These are phyloP conservation scores for Effrenium voratum DNA, from an alignment of 73 alveolate genomes.

Conservation along the genomic window DNA sequence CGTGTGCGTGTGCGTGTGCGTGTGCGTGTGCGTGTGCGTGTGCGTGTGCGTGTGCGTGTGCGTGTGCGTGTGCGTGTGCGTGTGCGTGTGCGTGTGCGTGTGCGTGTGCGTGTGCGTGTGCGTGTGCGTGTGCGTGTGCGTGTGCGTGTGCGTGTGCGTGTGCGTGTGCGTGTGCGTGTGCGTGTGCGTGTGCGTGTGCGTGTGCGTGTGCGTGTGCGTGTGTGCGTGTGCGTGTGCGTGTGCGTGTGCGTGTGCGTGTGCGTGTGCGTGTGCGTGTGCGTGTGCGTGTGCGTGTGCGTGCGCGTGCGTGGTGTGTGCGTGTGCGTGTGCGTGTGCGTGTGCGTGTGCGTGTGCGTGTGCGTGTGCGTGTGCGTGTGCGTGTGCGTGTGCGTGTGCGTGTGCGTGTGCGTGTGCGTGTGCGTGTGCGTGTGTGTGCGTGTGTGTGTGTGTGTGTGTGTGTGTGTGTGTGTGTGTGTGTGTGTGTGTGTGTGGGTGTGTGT, in stretches of 20 bases:
- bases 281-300: neutral
- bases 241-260: neutral
- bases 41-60: neutral
- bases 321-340: neutral
- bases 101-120: neutral
- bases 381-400: neutral
- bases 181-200: neutral
- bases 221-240: conserved; percentile 3
- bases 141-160: neutral
- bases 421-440: conserved; percentile 1
- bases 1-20: neutral
- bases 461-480: neutral
- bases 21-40: neutral
- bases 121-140: neutral
- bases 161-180: neutral
- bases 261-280: neutral
- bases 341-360: neutral
- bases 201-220: neutral
- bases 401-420: neutral
- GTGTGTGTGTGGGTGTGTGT: too few relatives aligned
- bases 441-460: conserved; percentile 4
- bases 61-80: neutral
- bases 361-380: neutral
- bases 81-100: neutral
- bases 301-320: too few relatives aligned